These are phyloP conservation scores for Buddleja alternifolia DNA, from an alignment of 257 asterid genomes.

Conservation along the genomic window DNA sequence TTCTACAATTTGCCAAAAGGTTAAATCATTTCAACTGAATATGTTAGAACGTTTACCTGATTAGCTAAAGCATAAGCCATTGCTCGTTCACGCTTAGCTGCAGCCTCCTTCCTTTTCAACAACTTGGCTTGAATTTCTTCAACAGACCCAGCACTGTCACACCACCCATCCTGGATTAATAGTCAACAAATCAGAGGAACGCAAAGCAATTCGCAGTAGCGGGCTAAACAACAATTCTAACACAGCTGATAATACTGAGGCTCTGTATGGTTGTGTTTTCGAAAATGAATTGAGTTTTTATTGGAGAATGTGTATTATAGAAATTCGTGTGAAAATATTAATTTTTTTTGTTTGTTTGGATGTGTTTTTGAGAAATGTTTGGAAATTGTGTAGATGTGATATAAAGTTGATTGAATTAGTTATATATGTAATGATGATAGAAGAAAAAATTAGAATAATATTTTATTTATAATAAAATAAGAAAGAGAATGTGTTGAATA, in stretches of 20 bases:
- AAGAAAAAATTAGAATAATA: no score
- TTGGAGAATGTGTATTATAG: no score
- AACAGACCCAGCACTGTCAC: conserved; percentile 91
- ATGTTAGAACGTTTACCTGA: conserved; percentile 59
- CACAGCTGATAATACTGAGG: neutral
- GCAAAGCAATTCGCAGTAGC: conserved; percentile 10
- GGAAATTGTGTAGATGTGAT: no score
- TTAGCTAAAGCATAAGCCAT: conserved; percentile 99
- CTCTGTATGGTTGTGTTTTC: no score
- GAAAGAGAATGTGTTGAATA: no score
- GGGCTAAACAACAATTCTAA: conserved; percentile 9
- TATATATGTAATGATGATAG: no score
- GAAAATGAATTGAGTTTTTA: no score
- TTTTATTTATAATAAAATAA: no score
- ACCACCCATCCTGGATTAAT: conserved; percentile 89
- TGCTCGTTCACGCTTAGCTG: conserved; percentile 99
- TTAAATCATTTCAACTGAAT: conserved; percentile 14
- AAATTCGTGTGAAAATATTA: no score
- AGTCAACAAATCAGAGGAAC: conserved; percentile 26
- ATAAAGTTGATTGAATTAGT: no score
- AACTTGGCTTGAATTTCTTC: conserved; percentile 93
- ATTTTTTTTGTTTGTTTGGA: no score
- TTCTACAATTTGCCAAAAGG: conserved; percentile 17
- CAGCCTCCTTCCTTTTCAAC: conserved; percentile 95
- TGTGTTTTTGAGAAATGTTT: no score